Evolutionary conservation across 345 rosid genomes (phyloP).

Genomic region (Barbarea vulgaris): DNA sequence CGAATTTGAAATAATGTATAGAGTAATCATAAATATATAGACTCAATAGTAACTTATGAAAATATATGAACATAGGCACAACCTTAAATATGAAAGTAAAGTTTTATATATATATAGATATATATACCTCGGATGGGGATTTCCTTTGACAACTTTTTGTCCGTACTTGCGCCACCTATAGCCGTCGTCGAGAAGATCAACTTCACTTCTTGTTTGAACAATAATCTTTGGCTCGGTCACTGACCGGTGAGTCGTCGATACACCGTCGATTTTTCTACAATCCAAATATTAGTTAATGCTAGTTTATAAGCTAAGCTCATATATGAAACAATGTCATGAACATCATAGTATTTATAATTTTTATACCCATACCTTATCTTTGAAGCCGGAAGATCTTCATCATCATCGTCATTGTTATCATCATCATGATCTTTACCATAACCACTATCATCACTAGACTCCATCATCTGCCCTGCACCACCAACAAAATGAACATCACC

Average conservation of each 20-base stretch:
- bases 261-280: slow-evolving; percentile 58
- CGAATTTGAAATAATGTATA: background rate
- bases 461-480: slow-evolving; percentile 33
- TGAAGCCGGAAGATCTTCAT: slow-evolving; percentile 45
- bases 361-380: slow-evolving; percentile 63
- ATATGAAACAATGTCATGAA: background rate
- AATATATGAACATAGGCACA: background rate
- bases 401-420: slow-evolving; percentile 50
- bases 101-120: background rate
- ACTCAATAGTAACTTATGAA: background rate
- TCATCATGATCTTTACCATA: slow-evolving; percentile 51
- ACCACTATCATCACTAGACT: slow-evolving; percentile 44
- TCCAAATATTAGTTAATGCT: slow-evolving; percentile 2
- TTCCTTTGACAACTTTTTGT: slow-evolving; percentile 99
- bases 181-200: slow-evolving; percentile 97
- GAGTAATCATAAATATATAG: background rate
- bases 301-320: background rate
- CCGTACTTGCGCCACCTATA: slow-evolving; percentile 99
- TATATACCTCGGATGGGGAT: slow-evolving; percentile 83
- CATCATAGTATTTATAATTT: background rate
- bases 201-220: slow-evolving; percentile 96
- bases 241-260: slow-evolving; percentile 62
- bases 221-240: slow-evolving; percentile 86
- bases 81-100: background rate
- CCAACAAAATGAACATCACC: slow-evolving; percentile 36